phyloP scores from a whole-genome alignment of 2,329 filamentous ascomycete genomes.

The Colletotrichum brevisporum region DNA sequence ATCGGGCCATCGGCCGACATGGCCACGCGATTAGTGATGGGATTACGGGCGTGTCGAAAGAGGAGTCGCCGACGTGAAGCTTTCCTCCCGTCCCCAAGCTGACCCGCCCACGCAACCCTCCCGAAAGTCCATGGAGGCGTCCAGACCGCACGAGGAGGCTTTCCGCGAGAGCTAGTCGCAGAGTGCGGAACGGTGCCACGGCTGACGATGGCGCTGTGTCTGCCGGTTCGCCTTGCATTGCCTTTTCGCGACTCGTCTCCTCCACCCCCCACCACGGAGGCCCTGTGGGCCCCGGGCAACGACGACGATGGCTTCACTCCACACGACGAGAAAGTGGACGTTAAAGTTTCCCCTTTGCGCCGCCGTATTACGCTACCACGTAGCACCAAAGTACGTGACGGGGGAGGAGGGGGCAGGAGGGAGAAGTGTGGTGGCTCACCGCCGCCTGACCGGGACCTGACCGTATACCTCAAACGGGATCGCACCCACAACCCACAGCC shows the following conservation, averaged over 20 bases:
- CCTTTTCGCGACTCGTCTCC: conserved; percentile 31
- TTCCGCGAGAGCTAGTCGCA: not conserved
- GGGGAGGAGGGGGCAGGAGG: conserved; percentile 7
- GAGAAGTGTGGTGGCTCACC: conserved; percentile 14
- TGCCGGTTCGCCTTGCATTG: conserved; percentile 11
- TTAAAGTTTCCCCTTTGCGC: not conserved
- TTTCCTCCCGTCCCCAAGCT: conserved; percentile 22
- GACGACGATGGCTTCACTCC: conserved; percentile 6
- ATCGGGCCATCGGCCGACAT: too few species aligned
- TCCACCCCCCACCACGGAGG: conserved; percentile 12
- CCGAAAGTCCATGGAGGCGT: conserved; percentile 16
- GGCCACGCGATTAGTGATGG: conserved; percentile 19
- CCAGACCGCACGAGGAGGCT: conserved; percentile 21
- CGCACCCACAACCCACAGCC: conserved; percentile 11
- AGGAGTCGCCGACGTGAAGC: conserved; percentile 17
- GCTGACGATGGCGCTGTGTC: conserved; percentile 3
- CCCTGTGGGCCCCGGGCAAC: conserved; percentile 13
- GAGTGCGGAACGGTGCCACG: conserved; percentile 25
- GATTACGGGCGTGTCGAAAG: conserved; percentile 1
- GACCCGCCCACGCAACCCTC: conserved; percentile 37
- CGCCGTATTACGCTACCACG: not conserved
- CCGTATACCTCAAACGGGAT: conserved; percentile 39
- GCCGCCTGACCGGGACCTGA: conserved; percentile 35
- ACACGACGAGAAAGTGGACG: not conserved
- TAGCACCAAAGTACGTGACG: conserved; percentile 7